A percentile compares a stretch with the other conserved stretches of the same genome.
These are phyloP conservation scores for Tetrapisispora taiwanensis DNA, from an alignment of 805 yeast species.

Conservation along the genomic window DNA sequence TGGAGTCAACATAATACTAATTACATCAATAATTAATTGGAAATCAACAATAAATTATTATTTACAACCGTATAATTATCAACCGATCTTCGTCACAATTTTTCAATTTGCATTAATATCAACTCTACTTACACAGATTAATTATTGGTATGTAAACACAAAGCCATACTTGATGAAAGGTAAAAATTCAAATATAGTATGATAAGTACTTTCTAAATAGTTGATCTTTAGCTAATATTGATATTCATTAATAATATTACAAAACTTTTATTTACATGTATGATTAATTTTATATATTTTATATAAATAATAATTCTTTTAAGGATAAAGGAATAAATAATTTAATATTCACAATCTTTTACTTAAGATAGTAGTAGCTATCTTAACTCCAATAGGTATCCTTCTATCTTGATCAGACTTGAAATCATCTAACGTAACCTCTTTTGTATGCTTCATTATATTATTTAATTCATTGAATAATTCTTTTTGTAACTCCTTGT, in stretches of 20 bases:
- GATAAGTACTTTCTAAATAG: too few relatives aligned
- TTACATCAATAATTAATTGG: conserved; percentile 3
- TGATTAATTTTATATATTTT: too few relatives aligned
- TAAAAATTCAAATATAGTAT: not conserved
- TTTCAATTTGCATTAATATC: conserved; percentile 11
- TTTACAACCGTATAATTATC: conserved; percentile 17
- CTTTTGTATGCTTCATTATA: conserved; percentile 42
- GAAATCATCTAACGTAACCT: conserved; percentile 52
- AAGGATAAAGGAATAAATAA: too few relatives aligned
- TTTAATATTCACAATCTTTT: conserved; percentile 35
- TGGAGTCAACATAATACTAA: not conserved
- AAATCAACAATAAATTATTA: conserved; percentile 7
- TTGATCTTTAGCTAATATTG: too few relatives aligned
- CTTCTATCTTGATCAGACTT: conserved; percentile 47
- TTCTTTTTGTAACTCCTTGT: conserved; percentile 41
- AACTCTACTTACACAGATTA: conserved; percentile 21
- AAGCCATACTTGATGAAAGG: conserved; percentile 16
- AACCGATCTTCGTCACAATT: conserved; percentile 12
- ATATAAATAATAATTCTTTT: too few relatives aligned
- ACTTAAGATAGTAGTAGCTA: conserved; percentile 57
- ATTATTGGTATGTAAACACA: conserved; percentile 14
- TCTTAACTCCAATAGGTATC: conserved; percentile 50
- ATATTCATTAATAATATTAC: too few relatives aligned
- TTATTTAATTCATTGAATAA: conserved; percentile 59
- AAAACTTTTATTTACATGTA: not conserved